A percentile compares a stretch with the other conserved stretches of the same genome.
Evolutionary conservation across 805 yeast species (phyloP).

Genomic region (Candida quercuum): DNA sequence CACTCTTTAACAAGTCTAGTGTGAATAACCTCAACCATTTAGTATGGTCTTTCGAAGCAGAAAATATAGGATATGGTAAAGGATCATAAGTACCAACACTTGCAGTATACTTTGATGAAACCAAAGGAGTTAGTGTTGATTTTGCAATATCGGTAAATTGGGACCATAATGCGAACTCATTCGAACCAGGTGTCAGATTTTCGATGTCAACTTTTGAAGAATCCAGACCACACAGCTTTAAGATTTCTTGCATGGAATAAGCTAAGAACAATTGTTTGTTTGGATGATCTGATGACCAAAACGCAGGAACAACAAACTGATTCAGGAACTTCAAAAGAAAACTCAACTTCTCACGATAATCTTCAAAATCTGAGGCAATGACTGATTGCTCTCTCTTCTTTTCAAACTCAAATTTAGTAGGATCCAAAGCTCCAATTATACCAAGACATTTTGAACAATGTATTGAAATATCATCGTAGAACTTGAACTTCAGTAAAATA

Average conservation of each 20-base stretch:
- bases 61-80: slow-evolving; percentile 60
- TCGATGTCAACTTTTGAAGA: slow-evolving; percentile 27
- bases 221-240: slow-evolving; percentile 54
- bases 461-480: slow-evolving; percentile 43
- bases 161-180: slow-evolving; percentile 46
- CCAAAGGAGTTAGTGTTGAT: slow-evolving; percentile 69
- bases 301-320: slow-evolving; percentile 69
- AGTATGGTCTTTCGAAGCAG: slow-evolving; percentile 46
- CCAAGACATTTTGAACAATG: slow-evolving; percentile 69
- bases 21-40: slow-evolving; percentile 73
- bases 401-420: slow-evolving; percentile 44
- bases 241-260: slow-evolving; percentile 80
- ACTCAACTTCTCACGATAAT: slow-evolving; percentile 52
- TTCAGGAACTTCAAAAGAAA: slow-evolving; percentile 66
- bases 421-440: slow-evolving; percentile 70
- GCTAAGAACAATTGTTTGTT: slow-evolving; percentile 79
- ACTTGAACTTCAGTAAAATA: slow-evolving; percentile 51
- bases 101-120: slow-evolving; percentile 63
- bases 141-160: slow-evolving; percentile 59
- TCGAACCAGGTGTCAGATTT: slow-evolving; percentile 18
- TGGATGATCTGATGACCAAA: slow-evolving; percentile 89
- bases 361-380: slow-evolving; percentile 57
- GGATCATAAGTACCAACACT: slow-evolving; percentile 40
- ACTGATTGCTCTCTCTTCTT: slow-evolving; percentile 38
- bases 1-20: slow-evolving; percentile 53